Percentiles rank a stretch among this genome's conserved stretches.
phyloP scores from a whole-genome alignment of 75 land plant genomes.

The Sequoia sempervirens region DNA sequence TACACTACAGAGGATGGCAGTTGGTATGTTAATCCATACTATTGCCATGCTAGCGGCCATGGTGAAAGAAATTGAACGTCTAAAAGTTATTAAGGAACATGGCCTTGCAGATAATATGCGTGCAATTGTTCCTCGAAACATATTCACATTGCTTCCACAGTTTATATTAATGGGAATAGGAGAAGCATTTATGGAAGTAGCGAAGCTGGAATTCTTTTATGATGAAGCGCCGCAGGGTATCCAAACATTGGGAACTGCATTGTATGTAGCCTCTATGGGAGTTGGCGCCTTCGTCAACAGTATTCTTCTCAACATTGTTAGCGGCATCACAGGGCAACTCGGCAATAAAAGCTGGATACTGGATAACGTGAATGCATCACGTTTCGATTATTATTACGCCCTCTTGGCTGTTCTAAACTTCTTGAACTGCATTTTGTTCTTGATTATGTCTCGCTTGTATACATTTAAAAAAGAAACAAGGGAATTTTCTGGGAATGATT shows the following conservation, averaged over 20 bases:
- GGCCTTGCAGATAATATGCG: constrained; percentile 18
- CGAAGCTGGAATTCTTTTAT: constrained; percentile 68
- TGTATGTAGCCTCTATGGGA: constrained; percentile 16
- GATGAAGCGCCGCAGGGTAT: constrained; percentile 56
- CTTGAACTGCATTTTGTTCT: constrained; percentile 43
- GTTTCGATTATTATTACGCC: constrained; percentile 54
- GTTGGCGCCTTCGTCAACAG: constrained; percentile 27
- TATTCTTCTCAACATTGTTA: constrained; percentile 22
- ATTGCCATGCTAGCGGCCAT: constrained; percentile 34
- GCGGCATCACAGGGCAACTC: neutral
- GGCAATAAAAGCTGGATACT: constrained; percentile 43
- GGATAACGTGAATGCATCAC: constrained; percentile 50
- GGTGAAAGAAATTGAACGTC: constrained; percentile 21
- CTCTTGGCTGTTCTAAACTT: constrained; percentile 35
- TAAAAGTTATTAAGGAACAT: constrained; percentile 16
- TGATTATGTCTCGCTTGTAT: constrained; percentile 33
- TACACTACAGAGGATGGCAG: constrained; percentile 47
- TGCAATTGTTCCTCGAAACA: constrained; percentile 31
- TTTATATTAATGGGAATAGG: constrained; percentile 46
- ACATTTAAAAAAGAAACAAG: constrained; percentile 31
- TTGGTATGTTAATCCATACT: constrained; percentile 34
- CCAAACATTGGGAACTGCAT: constrained; percentile 24
- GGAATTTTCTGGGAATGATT: neutral
- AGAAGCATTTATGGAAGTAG: constrained; percentile 41
- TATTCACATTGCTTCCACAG: constrained; percentile 58